Base-by-base conservation (phyloP, 2,329 filamentous ascomycete genomes). In the Teratosphaeriaceae sp. region DNA sequence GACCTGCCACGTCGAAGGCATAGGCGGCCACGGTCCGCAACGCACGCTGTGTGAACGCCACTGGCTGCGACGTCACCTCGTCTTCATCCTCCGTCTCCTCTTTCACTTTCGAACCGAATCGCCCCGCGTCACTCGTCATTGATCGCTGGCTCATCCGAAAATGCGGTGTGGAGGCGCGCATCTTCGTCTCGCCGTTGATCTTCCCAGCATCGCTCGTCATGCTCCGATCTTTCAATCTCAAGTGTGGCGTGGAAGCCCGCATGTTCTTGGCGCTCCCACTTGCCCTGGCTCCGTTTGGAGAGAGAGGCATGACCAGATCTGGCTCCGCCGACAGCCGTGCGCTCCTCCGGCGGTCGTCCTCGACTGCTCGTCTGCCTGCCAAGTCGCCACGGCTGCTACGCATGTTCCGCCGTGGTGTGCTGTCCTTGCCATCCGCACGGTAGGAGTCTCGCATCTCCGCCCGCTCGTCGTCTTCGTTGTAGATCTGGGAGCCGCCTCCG, bases 1-100 rank as follows among this genome's bases (percentile, higher is more conserved):
- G 71, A 4, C 68, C 68, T 11, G 84, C 47, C 13, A 85, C 68
- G 22, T 76, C 76, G 2, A 76, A 48, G 2, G 68, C 45, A 71
- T 81, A 85, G 7, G 49, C 56, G 11, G 69, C 24, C 2, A 66
- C 22, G 1, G 70, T 67, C 3, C 45, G 53, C 2, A 63, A 23
- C 5, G 67, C 40, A 13, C 62, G 59, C 2, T 52, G 27, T 57
- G 60, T 68, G 13, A 65, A 33, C 38, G 51, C 11, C n/a, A 34
- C 43, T 2, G 48, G 34, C 21, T 46, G 22, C 13, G 22, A 36
- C 2, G 31, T 31, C 15, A 53, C 52, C 1, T 52, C 48, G 8
- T 55, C 56, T 5, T 49, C 50, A 2, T 51, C 50, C 13, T 58
- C 54, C 2, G 45, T 52, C 36, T 57, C 53, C 9, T 55, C 50